Base-by-base conservation (phyloP, 2,329 filamentous ascomycete species). In the Penicillium brasilianum region DNA sequence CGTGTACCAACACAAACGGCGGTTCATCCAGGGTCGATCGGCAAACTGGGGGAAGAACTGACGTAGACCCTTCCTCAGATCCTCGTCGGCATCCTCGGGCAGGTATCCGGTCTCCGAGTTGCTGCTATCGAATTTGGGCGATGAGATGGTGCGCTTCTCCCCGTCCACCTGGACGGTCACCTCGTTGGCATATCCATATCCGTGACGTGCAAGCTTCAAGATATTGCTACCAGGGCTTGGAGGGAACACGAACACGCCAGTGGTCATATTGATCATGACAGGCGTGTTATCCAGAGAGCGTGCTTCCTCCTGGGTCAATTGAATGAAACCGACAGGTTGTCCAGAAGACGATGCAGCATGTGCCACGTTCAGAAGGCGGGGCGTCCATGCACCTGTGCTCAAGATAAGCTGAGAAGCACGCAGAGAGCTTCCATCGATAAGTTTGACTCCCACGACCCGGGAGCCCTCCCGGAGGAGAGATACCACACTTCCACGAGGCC, bases 351-450 rank as follows among this genome's bases (percentile, higher is more conserved):
- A 85, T 32, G 87, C 88, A 36, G 90, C 85, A 22, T 91, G 90
- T 36, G 87, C 80, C 1, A 96, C 80, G 73, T 96, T 88, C 54
- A 96, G 77, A 16, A 96, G 82, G 0, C 85, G 83, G 4, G 87
- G 87, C 0, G 90, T 91, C 93, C 93, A 97, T 3, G 93, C 92
- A 9, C 93, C 93, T 0, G 92, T 87, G 0, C 92, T 91, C 3
- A 95, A 82, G 54, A 96, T 83, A n/a, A 90, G 88, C 6, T 94
- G 82, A 39, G 90, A 88, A 1, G 89, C 90, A 13, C 77, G 78
- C 3, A 90, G 43, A 5, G 64, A 28, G 72, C 76, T 10, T 72
- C 82, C 83, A 57, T 82, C 76, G 2, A 71, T 67, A 8, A 89
- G 77, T n/a, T 78, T 81, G 22, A 82, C 90, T 36, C 91, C 91